Evolutionary conservation across 176 grass and related monocot species (phyloP).

Genomic region (Oryza coarctata): DNA sequence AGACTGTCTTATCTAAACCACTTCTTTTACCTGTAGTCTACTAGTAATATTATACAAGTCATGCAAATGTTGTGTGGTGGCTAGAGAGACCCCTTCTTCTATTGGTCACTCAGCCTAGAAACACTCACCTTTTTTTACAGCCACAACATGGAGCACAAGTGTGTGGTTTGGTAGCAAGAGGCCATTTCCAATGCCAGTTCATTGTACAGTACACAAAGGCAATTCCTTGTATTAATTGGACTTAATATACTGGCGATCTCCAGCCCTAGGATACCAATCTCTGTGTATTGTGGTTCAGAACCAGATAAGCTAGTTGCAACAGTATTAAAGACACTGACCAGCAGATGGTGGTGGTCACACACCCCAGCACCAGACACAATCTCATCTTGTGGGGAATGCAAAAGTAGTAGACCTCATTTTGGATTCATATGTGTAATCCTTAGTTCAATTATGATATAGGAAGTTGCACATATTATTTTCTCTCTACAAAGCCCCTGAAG

Average conservation of each 20-base stretch:
- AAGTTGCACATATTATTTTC: not conserved
- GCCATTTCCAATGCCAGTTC: not conserved
- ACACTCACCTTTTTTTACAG: not conserved
- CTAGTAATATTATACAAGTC: not conserved
- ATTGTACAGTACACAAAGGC: not conserved
- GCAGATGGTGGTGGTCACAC: constrained; percentile 30
- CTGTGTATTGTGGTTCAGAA: not conserved
- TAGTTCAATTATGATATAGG: not conserved
- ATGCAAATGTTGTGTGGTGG: not conserved
- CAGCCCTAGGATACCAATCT: constrained; percentile 34
- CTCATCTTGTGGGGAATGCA: not conserved
- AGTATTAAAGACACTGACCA: constrained; percentile 27
- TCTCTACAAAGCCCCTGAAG: not conserved
- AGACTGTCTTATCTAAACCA: constrained; percentile 29
- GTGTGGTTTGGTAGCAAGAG: constrained; percentile 9
- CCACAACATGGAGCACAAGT: constrained; percentile 36
- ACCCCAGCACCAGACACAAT: not conserved
- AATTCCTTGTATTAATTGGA: not conserved
- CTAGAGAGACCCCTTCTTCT: constrained; percentile 5
- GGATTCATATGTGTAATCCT: not conserved
- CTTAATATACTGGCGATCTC: constrained; percentile 21
- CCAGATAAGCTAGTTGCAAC: constrained; percentile 9
- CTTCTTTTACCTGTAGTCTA: not conserved
- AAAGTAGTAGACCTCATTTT: not conserved
- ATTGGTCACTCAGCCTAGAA: constrained; percentile 38